Evolutionary conservation across 108 stramenopile genomes (phyloP), one percentile per base, ranked within the genome.

Genomic region (Conticribra guillardii): DNA sequence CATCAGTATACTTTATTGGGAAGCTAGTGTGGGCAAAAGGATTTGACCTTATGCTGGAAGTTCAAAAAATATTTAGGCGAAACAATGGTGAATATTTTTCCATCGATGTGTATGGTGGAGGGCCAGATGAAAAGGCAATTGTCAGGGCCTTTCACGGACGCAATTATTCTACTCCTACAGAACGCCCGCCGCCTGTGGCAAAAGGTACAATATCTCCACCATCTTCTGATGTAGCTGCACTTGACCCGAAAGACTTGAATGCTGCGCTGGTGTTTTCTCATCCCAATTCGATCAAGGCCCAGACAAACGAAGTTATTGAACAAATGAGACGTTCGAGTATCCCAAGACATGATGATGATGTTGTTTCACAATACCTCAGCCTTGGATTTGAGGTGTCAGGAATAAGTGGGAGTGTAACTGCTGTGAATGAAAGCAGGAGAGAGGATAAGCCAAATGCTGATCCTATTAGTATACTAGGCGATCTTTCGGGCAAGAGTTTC

Each of bases 11-110:
- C 70, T 98, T 97, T 61, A 90, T 98, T 73, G 97, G 97, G 54
- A 98, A 97, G 64, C 67, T 96, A 54, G 79, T 97, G 5, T 98
- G 96, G 96, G 91, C 94, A 18, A 98, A 98, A 82, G 89, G 96
- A 19, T 91, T 96, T 64, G 95, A 94, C 66, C 79, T 83, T 1
- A 73, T 98, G 81, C 57, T 98, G 32, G 80, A 90, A 27, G 48
- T 98, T 14, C 71, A 91, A 60, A 84, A 90, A 7, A 55, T 70
- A 3, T 85, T 78, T 59, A 69, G 69, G 17, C 80, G 79, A 28
- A 60, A 63, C 60, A 81, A 73, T 37, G 85, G 84, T 0, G 64
- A 79, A 29, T 91, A 87, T 57, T 92, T 95, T 57, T 47, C 79
- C 9, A 79, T 95, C 30, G 88, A 91, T 73, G 57, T 92, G 31